A percentile compares a stretch with the other conserved stretches of the same genome.
phyloP scores from a whole-genome alignment of 2,329 filamentous ascomycete species.

The Scytalidium sp. region DNA sequence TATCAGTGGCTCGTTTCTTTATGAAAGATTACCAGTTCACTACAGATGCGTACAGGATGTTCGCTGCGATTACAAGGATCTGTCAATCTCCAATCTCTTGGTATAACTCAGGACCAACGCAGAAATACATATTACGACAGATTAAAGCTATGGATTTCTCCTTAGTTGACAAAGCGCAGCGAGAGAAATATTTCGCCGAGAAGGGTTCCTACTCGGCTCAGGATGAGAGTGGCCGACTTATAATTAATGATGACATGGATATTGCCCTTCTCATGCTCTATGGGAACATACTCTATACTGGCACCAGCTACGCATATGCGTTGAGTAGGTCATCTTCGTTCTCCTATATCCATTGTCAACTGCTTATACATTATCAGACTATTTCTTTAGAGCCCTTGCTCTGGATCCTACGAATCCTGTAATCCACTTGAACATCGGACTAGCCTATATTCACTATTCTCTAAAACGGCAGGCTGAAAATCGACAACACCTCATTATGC shows the following conservation, averaged over 20 bases:
- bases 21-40: conserved; percentile 79
- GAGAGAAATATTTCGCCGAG: conserved; percentile 39
- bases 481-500: conserved; percentile 80
- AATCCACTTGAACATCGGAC: conserved; percentile 76
- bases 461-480: conserved; percentile 90
- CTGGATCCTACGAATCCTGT: conserved; percentile 74
- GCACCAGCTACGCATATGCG: conserved; percentile 78
- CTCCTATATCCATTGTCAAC: background rate
- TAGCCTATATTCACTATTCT: conserved; percentile 84
- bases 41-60: conserved; percentile 81
- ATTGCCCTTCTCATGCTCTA: conserved; percentile 83
- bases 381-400: conserved; percentile 76
- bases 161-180: conserved; percentile 50
- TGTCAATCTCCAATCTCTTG: conserved; percentile 70
- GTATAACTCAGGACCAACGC: conserved; percentile 77
- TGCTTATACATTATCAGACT: conserved; percentile 46
- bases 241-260: conserved; percentile 51
- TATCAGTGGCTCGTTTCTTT: conserved; percentile 74
- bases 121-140: conserved; percentile 89
- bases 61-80: conserved; percentile 72
- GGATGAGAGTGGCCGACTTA: conserved; percentile 29
- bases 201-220: conserved; percentile 34
- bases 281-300: conserved; percentile 83
- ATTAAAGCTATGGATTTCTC: conserved; percentile 83
- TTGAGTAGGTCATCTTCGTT: conserved; percentile 53